Conservation (phyloP, 1,284 basidiomycete species). For the Vanrija sp. region DNA sequence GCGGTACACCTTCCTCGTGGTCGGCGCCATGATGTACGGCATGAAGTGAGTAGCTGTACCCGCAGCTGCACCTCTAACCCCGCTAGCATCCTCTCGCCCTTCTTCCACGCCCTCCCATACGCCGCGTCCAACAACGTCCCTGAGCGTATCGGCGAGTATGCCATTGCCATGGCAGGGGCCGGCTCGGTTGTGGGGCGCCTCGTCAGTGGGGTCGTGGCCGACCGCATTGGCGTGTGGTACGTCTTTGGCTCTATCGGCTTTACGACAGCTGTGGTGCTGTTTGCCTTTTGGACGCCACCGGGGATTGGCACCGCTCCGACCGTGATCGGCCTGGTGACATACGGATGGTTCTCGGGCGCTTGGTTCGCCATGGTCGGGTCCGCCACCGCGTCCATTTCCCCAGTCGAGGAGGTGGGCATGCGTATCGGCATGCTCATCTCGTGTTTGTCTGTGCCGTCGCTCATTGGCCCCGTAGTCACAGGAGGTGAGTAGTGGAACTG, state of each 20-base stretch:
- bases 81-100: slow-evolving; percentile 13
- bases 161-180: slow-evolving; percentile 5
- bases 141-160: not conserved
- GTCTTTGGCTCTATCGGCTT: slow-evolving; percentile 11
- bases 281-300: slow-evolving; percentile 20
- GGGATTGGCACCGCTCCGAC: slow-evolving; percentile 20
- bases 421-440: slow-evolving; percentile 45
- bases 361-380: slow-evolving; percentile 39
- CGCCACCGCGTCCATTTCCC: slow-evolving; percentile 37
- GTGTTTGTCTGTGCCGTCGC: slow-evolving; percentile 27
- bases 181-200: slow-evolving; percentile 12
- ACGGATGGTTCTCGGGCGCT: slow-evolving; percentile 33
- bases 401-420: slow-evolving; percentile 42
- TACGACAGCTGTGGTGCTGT: slow-evolving; percentile 13
- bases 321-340: slow-evolving; percentile 37
- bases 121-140: slow-evolving; percentile 4
- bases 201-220: slow-evolving; percentile 8
- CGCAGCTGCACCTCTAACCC: not conserved
- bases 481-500: slow-evolving; percentile 14
- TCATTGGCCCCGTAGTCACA: slow-evolving; percentile 40
- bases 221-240: slow-evolving; percentile 11
- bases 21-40: slow-evolving; percentile 2
- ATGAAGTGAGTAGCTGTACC: slow-evolving; percentile 7
- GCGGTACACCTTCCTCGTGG: slow-evolving; percentile 11
- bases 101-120: slow-evolving; percentile 8